Evolutionary conservation across 2,329 filamentous ascomycete genomes (phyloP), one percentile per base, ranked within the genome.

Genomic region (Neonectria punicea): DNA sequence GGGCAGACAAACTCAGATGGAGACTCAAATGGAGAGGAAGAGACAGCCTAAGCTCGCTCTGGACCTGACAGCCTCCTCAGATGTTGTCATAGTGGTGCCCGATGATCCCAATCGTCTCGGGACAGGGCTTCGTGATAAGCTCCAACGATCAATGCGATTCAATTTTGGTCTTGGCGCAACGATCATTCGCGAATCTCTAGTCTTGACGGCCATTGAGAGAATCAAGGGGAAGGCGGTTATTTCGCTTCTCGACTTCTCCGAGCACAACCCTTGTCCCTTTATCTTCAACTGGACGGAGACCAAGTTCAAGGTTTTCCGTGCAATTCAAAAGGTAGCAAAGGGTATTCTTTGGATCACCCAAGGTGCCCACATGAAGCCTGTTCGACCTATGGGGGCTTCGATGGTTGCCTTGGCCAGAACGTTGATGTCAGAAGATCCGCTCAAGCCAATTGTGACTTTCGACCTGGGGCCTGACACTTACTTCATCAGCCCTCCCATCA

Each of bases 291-390:
- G 85, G 77, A 70, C 68, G 2, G 70, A 79, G 10, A 11, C 68
- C 0, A 72, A 79, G 5, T 88, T 86, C 65, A 57, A 76, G 0
- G 44, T 70, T 1, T 79, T 88, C 30, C 79, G 82, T 30, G 66
- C 69, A 0, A 69, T 88, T 16, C 71, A 84, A 3, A 69, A 72
- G 5, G 58, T 56, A 1, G 75, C 80, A 1, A 78, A 76, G 16
- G 77, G 80, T 2, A 68, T 87, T 1, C 51, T 88, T 1, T 88
- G 86, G 85, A 65, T 86, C 18, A 83, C 83, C 0, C 74, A 75
- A 0, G 81, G 81, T 4, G 82, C 81, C 2, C 80, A 83, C 32
- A 79, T 72, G 75, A 76, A 66, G 47, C 74, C 72, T 14, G 53
- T 34, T 43, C 77, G 76, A 16, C 83, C 84, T 0, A 70, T 71